Conservation (phyloP, 352 stramenopile species). For the Phytophthora crassamura region DNA sequence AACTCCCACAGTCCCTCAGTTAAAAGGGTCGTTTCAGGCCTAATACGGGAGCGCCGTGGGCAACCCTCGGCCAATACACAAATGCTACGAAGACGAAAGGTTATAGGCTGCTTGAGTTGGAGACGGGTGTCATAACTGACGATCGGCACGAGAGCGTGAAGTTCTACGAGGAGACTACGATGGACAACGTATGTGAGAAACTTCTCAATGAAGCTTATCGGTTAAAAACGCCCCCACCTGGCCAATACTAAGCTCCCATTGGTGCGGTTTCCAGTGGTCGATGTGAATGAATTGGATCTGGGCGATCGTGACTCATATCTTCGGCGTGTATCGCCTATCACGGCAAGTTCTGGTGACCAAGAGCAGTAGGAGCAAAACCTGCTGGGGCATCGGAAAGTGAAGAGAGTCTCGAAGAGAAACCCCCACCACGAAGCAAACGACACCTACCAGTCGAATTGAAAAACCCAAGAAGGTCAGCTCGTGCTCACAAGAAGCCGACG, state of each 20-base stretch:
- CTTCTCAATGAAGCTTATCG: constrained; percentile 14
- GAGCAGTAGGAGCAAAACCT: not conserved
- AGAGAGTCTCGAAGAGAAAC: no score
- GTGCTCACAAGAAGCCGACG: constrained; percentile 8
- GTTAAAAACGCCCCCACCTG: not conserved
- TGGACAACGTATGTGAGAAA: not conserved
- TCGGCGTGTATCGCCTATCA: not conserved
- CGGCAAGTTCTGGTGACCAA: no score
- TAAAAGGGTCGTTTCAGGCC: no score
- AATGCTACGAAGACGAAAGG: constrained; percentile 7
- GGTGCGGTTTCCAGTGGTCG: constrained; percentile 1
- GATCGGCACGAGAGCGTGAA: constrained; percentile 14
- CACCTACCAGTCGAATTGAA: constrained; percentile 19
- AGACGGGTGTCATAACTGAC: constrained; percentile 3
- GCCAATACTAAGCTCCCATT: constrained; percentile 12
- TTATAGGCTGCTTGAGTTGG: constrained; percentile 6
- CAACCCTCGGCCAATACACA: no score
- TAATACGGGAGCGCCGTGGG: no score
- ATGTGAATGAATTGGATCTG: constrained; percentile 3
- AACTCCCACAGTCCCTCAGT: no score
- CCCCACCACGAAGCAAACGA: constrained; percentile 1
- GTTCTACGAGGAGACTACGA: constrained; percentile 16
- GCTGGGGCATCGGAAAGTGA: no score
- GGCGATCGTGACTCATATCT: not conserved
- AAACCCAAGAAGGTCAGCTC: not conserved